Base-by-base conservation (phyloP, 202 grass and related monocot species). In the Elaeis oleifera region DNA sequence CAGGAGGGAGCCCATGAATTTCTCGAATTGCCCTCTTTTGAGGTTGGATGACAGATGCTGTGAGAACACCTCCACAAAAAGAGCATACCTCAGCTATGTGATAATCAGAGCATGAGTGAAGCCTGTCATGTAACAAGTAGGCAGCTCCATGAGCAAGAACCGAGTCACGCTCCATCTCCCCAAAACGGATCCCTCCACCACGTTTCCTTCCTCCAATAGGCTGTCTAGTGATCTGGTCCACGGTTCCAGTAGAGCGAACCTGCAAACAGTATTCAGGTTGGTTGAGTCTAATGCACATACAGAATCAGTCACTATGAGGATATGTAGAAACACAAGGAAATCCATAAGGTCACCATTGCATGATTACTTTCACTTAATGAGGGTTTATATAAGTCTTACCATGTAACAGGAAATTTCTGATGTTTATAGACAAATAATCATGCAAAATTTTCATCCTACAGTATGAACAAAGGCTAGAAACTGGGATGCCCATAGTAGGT, bases 121-220 rank as follows among this genome's bases (percentile, higher is more conserved):
- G 81, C 76, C 92, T 79, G 70, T 91, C 92, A 1, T 91, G 87
- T 61, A 96, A 49, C 23, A 96, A 84, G 64, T 96, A 96, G 3
- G 87, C 80, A 53, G 92, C 77, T 7, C 91, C 87, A 19, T 90
- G 91, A 76, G 91, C 91, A 18, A 90, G 84, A 57, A 96, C 54
- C 0, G 91, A 82, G 23, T 96, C 91, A 1, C 91, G 87, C 78
- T 96, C 91, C 91, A 96, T 96, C 75, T 96, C 91, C 18, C 91
- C 91, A 14, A 96, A 96, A 21, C 91, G 91, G 62, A 96, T 96
- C 16, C 91, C 91, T 51, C 91, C 91, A 18, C 91, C 91, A 2
- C 73, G 76, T 71, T 96, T 96, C 69, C 91, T 89, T 78, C 91
- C 91, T 85, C 91, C 91, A 49, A 91, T 85, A 2, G 91, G 91